Evolutionary conservation across 2,329 filamentous ascomycete genomes (phyloP).

Genomic region (Camptophora hylomeconis): DNA sequence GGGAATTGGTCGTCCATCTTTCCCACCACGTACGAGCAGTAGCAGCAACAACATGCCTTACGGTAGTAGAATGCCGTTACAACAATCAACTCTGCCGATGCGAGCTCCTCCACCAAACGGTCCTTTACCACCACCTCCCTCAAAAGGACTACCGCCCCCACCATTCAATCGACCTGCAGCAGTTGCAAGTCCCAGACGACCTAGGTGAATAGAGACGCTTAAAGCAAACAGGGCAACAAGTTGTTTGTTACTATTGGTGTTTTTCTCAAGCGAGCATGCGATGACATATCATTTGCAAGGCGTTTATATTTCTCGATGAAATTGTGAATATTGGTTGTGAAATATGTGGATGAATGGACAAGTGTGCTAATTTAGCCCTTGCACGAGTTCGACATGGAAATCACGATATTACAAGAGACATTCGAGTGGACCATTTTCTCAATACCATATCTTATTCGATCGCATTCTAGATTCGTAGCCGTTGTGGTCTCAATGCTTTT

Average conservation of each 20-base stretch:
- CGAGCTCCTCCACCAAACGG: constrained; percentile 24
- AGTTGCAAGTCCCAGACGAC: constrained; percentile 1
- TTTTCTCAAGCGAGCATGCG: constrained; percentile 2
- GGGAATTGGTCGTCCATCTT: constrained; percentile 23
- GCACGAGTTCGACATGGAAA: no score
- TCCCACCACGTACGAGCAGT: constrained; percentile 28
- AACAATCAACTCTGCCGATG: no score
- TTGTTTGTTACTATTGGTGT: not conserved
- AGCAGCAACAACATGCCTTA: constrained; percentile 10
- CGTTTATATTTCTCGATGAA: no score
- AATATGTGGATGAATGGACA: no score
- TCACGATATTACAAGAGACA: no score
- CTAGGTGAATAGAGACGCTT: constrained; percentile 2
- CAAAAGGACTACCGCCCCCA: constrained; percentile 46
- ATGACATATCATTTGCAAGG: constrained; percentile 1
- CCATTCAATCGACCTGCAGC: constrained; percentile 23
- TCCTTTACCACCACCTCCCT: constrained; percentile 39
- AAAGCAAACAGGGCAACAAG: constrained; percentile 1
- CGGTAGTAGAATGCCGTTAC: no score
- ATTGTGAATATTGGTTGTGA: no score
- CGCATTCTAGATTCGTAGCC: no score
- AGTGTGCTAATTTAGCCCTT: no score
- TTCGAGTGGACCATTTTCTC: no score
- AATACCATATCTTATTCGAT: no score
- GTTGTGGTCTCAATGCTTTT: no score